phyloP scores from a whole-genome alignment of 2,329 filamentous ascomycete genomes.

The Ascochyta koolunga region DNA sequence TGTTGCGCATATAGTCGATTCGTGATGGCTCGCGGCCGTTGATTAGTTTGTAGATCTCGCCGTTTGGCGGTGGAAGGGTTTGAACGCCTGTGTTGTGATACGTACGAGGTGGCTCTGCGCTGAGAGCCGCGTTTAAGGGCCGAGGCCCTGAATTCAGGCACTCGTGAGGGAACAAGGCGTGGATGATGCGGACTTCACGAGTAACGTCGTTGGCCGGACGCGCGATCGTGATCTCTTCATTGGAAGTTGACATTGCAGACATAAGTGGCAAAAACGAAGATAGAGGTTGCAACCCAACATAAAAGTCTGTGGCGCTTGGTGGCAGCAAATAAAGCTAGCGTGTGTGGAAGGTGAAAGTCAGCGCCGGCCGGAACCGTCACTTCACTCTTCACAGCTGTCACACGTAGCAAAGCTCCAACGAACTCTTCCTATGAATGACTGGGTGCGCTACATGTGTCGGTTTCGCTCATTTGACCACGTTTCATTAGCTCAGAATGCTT shows the following conservation, averaged over 20 bases:
- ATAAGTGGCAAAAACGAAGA: no score
- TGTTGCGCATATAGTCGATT: slow-evolving; percentile 7
- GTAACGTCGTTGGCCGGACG: not conserved
- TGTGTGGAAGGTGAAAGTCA: not conserved
- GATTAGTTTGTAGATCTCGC: slow-evolving; percentile 10
- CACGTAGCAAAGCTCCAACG: no score
- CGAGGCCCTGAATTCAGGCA: not conserved
- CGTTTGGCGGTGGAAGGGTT: slow-evolving; percentile 18
- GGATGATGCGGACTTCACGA: not conserved
- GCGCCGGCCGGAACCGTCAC: not conserved
- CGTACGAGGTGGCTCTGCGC: not conserved
- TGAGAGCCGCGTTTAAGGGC: no score
- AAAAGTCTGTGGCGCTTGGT: no score
- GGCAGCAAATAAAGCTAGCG: not conserved
- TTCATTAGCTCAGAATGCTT: no score
- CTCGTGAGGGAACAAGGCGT: not conserved
- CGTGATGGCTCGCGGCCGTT: slow-evolving; percentile 18
- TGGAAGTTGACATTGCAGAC: not conserved
- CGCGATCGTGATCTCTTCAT: not conserved
- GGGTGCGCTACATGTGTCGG: no score
- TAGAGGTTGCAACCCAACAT: no score
- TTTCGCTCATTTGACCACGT: not conserved
- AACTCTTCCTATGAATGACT: no score
- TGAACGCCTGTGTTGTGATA: slow-evolving; percentile 25
- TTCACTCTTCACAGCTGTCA: not conserved